A percentile compares a stretch with the other conserved stretches of the same genome.
These are phyloP conservation scores for Scheffersomyces amazonensis DNA, from an alignment of 805 yeast genomes.

Conservation along the genomic window DNA sequence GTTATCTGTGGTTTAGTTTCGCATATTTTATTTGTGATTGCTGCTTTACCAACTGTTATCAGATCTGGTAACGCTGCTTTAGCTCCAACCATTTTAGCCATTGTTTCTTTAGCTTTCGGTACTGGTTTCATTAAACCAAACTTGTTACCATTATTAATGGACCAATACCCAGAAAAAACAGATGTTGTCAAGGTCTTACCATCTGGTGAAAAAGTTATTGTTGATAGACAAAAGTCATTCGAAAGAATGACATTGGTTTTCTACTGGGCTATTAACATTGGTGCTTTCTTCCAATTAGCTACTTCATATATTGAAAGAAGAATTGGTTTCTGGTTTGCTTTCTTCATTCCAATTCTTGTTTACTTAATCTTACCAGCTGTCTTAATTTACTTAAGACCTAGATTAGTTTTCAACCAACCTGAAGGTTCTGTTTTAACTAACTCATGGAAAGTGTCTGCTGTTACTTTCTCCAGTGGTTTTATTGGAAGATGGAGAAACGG, in stretches of 20 bases:
- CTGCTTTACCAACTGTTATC: conserved; percentile 42
- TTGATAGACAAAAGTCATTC: conserved; percentile 43
- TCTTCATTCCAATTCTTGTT: conserved; percentile 41
- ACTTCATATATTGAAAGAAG: conserved; percentile 50
- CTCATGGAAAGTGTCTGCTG: conserved; percentile 37
- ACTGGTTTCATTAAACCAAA: conserved; percentile 57
- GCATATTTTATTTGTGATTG: conserved; percentile 47
- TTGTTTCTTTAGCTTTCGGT: conserved; percentile 40
- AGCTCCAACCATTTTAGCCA: conserved; percentile 41
- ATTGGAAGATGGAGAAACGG: conserved; percentile 37
- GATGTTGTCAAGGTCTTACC: conserved; percentile 57
- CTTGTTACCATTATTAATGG: conserved; percentile 48
- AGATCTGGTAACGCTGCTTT: conserved; percentile 35
- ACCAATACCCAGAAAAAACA: conserved; percentile 49
- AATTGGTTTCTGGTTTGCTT: conserved; percentile 56
- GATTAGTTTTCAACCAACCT: conserved; percentile 30
- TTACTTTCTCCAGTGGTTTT: conserved; percentile 43
- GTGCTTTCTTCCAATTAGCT: conserved; percentile 52
- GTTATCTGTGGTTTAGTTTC: conserved; percentile 45
- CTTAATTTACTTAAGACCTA: conserved; percentile 23
- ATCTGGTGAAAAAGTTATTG: conserved; percentile 64
- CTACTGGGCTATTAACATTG: conserved; percentile 56
- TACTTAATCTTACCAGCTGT: conserved; percentile 30
- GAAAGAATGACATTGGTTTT: conserved; percentile 44
- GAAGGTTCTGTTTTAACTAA: conserved; percentile 48